phyloP scores from a whole-genome alignment of 2,329 filamentous ascomycete genomes.

The Colletotrichum plurivorum region DNA sequence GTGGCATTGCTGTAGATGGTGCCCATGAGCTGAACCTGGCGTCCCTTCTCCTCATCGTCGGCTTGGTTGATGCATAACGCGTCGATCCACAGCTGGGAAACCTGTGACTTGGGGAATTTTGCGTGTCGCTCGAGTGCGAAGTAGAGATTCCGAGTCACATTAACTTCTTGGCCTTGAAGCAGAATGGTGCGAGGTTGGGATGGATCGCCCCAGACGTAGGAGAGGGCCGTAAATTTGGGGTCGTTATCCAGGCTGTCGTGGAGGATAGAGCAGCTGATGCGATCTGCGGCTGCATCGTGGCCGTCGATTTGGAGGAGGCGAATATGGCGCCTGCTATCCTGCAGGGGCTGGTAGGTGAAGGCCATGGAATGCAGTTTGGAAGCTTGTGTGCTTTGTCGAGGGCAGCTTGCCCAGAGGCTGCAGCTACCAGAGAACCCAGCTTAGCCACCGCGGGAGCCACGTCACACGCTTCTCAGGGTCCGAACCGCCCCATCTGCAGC shows the following conservation, averaged over 20 bases:
- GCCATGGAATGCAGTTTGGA: not conserved
- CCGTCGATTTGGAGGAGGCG: constrained; percentile 3
- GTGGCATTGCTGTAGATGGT: constrained; percentile 51
- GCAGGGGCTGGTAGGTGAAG: constrained; percentile 11
- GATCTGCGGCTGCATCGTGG: not conserved
- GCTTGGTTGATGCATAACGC: constrained; percentile 30
- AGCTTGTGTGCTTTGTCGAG: not conserved
- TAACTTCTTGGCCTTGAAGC: not conserved
- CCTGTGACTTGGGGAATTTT: constrained; percentile 2
- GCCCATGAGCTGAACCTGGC: constrained; percentile 36
- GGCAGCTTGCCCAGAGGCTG: not conserved
- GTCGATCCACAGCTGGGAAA: constrained; percentile 43
- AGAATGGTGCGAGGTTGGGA: not conserved
- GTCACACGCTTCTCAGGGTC: not conserved
- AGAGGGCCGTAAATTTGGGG: constrained; percentile 15
- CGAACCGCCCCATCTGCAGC: not conserved
- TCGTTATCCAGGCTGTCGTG: not conserved
- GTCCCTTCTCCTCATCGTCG: constrained; percentile 22
- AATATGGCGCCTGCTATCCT: constrained; percentile 1
- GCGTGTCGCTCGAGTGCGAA: not conserved
- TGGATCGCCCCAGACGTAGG: constrained; percentile 5
- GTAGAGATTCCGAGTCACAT: not conserved
- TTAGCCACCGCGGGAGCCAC: constrained; percentile 14
- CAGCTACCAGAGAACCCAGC: not conserved
- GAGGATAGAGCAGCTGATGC: not conserved